Evolutionary conservation across 805 yeast genomes (phyloP).

Genomic region (Geotrichum ghanense): DNA sequence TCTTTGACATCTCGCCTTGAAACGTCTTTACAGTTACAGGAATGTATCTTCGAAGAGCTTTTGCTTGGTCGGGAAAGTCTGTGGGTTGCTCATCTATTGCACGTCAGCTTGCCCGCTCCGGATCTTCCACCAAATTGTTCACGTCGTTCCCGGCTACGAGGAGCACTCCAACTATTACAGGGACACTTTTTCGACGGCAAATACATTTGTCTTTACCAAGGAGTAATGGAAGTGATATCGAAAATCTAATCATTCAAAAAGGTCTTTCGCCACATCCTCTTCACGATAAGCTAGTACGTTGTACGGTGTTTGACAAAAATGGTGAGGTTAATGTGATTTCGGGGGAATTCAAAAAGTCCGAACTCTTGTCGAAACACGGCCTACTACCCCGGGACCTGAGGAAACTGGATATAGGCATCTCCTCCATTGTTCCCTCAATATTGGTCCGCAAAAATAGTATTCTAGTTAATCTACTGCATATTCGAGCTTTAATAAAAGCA

Average conservation of each 20-base stretch:
- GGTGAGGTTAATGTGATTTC: constrained; percentile 67
- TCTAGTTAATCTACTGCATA: constrained; percentile 71
- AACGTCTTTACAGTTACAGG: too few species aligned
- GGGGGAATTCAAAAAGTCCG: constrained; percentile 60
- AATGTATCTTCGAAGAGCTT: too few species aligned
- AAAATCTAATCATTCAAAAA: constrained; percentile 16
- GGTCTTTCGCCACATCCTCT: constrained; percentile 10
- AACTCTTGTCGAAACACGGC: constrained; percentile 62
- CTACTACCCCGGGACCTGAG: constrained; percentile 82
- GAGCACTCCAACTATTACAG: too few species aligned
- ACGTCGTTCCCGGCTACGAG: too few species aligned
- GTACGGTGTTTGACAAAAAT: constrained; percentile 63
- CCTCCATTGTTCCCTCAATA: constrained; percentile 83
- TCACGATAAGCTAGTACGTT: constrained; percentile 40
- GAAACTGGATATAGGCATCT: constrained; percentile 69
- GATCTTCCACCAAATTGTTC: too few species aligned
- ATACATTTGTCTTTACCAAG: too few species aligned
- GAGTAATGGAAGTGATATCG: not conserved
- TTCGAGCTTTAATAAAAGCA: constrained; percentile 77
- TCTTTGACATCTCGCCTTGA: too few species aligned
- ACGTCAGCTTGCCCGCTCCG: too few species aligned
- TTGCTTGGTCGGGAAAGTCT: too few species aligned
- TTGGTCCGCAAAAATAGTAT: constrained; percentile 71
- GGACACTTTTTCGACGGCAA: too few species aligned
- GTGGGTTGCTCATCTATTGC: too few species aligned